phyloP scores from a whole-genome alignment of 2,329 filamentous ascomycete genomes.

The Monilinia laxa region DNA sequence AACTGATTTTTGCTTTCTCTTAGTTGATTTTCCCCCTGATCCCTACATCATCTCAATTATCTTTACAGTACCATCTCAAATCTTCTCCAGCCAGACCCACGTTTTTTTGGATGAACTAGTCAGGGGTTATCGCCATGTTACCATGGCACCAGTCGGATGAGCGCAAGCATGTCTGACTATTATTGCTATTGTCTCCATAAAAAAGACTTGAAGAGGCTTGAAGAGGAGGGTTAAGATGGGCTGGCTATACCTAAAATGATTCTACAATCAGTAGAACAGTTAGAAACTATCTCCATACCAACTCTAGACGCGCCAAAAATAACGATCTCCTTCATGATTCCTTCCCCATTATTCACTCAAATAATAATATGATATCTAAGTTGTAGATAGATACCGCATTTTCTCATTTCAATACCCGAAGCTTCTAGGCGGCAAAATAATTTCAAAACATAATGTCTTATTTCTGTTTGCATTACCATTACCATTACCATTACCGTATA shows the following conservation, averaged over 20 bases:
- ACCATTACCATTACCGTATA: slow-evolving; percentile 5
- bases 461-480: slow-evolving; percentile 7
- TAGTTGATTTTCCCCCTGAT: slow-evolving; percentile 9
- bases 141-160: slow-evolving; percentile 10
- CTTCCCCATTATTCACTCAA: slow-evolving; percentile 15
- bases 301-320: slow-evolving; percentile 13
- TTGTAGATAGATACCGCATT: not conserved
- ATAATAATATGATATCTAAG: not conserved
- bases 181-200: slow-evolving; percentile 15
- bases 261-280: not conserved
- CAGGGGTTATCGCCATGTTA: slow-evolving; percentile 1
- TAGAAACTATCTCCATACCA: not conserved
- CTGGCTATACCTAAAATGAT: not conserved
- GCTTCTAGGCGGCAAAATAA: slow-evolving; percentile 9
- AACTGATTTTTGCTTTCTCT: not conserved
- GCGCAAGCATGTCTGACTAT: slow-evolving; percentile 14
- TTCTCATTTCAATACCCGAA: slow-evolving; percentile 17
- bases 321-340: not conserved
- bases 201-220: not conserved
- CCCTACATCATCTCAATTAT: slow-evolving; percentile 17
- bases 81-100: slow-evolving; percentile 21
- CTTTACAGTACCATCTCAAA: slow-evolving; percentile 13
- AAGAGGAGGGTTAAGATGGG: slow-evolving; percentile 3
- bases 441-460: slow-evolving; percentile 9
- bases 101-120: slow-evolving; percentile 15